Evolutionary conservation across 2,329 filamentous ascomycete species (phyloP), one percentile per base, ranked within the genome.

Genomic region (Xylogone sp.): DNA sequence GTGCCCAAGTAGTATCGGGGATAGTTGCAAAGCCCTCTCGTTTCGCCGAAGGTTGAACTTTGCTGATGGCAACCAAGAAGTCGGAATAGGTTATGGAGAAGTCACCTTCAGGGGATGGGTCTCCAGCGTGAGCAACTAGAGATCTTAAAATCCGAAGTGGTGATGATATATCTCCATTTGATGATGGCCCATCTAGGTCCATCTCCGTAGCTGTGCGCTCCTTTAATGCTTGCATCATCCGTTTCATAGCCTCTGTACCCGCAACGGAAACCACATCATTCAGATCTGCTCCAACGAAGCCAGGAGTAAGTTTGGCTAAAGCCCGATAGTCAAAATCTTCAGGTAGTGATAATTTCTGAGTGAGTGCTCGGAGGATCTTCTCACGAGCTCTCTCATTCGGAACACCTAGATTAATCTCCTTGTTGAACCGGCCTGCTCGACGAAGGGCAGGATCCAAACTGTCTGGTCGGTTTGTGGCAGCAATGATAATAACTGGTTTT

Each of bases 11-110:
- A 4, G 94, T 93, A 65, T 92, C 86, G 7, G 94, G 94, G 43
- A 97, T 90, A 1, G 90, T 94, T 12, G 90, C 91, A 69, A 99
- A 99, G 45, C 94, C 94, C 71, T 99, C 93, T 46, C 91, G 85
- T 68, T 93, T 92, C 5, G 88, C 88, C 1, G 90, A 93, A 21
- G 91, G 83, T 65, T 90, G 81, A 55, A 96, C 82, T 52, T 82
- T 81, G 9, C 87, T 82, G 2, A 97, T 78, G 2, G 91, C 92
- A 1, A 76, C 74, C 21, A 86, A 74, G 68, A 97, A 94, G 57
- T 96, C 71, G 68, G 75, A 69, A 73, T 87, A 84, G 2, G 78
- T 79, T 43, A 89, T 81, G 1, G 74, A 71, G 12, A 82, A 76
- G 49, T 84, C 82, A 13, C 70, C 69, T 19, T 80, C 79, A 5